A percentile compares a stretch with the other conserved stretches of the same genome.
Evolutionary conservation across 768 basidiomycete genomes (phyloP).

Genomic region (Zangia roseola): DNA sequence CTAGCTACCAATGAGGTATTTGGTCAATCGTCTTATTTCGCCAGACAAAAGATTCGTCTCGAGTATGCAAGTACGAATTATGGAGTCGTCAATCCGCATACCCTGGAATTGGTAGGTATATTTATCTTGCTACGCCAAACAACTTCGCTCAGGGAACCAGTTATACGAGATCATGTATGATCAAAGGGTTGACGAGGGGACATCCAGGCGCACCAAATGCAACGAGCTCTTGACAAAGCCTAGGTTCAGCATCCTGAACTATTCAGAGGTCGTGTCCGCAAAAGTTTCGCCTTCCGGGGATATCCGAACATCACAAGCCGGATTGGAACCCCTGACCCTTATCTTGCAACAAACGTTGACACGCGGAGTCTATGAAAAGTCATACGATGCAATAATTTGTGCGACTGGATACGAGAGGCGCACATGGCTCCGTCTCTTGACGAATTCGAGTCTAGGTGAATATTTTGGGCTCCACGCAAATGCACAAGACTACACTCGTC

Average conservation of each 20-base stretch:
- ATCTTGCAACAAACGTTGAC: constrained; percentile 37
- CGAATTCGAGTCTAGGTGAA: constrained; percentile 37
- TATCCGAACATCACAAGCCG: background rate
- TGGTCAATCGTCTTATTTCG: constrained; percentile 34
- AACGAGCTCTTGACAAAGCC: constrained; percentile 14
- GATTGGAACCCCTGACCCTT: constrained; percentile 22
- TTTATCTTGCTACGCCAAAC: background rate
- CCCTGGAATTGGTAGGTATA: constrained; percentile 40
- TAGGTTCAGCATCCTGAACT: constrained; percentile 38
- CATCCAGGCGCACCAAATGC: constrained; percentile 34
- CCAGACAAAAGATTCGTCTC: constrained; percentile 34
- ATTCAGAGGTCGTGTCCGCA: constrained; percentile 37
- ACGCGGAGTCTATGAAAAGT: constrained; percentile 28
- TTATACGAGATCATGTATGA: constrained; percentile 51
- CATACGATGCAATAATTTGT: constrained; percentile 50
- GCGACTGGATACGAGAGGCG: constrained; percentile 54
- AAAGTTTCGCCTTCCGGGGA: background rate
- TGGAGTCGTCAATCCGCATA: constrained; percentile 50
- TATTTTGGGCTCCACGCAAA: constrained; percentile 34
- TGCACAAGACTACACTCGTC: constrained; percentile 1
- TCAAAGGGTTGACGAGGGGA: constrained; percentile 45
- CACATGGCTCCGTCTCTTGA: constrained; percentile 44
- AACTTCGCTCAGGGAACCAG: constrained; percentile 24
- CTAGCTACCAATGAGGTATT: constrained; percentile 44
- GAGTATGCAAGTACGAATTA: constrained; percentile 55